Evolutionary conservation across 345 rosid genomes (phyloP).

Genomic region (Camelina laxa): DNA sequence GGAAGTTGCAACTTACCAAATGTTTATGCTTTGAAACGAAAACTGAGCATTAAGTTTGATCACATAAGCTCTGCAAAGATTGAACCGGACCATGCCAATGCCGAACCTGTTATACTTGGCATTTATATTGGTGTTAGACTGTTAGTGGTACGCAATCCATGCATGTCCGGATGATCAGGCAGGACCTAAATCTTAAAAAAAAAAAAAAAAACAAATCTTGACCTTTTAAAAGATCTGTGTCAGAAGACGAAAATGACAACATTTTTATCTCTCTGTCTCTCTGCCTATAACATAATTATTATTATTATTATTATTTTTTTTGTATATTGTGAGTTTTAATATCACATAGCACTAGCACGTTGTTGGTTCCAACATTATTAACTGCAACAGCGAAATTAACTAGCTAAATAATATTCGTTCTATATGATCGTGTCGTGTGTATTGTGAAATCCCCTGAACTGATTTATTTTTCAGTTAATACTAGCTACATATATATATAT

Average conservation of each 20-base stretch:
- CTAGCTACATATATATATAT: too few relatives aligned
- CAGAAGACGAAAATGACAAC: neutral
- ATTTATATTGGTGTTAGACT: neutral
- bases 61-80: neutral
- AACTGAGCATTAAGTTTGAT: neutral
- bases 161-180: neutral
- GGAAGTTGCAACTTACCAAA: neutral
- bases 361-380: neutral
- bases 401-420: neutral
- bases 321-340: neutral
- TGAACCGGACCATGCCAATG: neutral
- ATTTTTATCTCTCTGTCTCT: neutral
- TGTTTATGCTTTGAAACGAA: neutral
- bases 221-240: neutral
- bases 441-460: too few relatives aligned
- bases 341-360: neutral
- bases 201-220: neutral
- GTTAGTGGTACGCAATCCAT: neutral
- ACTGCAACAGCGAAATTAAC: neutral
- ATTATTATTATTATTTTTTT: neutral
- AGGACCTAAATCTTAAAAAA: neutral
- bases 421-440: too few relatives aligned
- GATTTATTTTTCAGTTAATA: too few relatives aligned
- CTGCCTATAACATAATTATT: neutral
- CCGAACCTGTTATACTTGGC: neutral